Conservation (phyloP, 139 green algal genomes). For the Astrephomene gubernaculifera region DNA sequence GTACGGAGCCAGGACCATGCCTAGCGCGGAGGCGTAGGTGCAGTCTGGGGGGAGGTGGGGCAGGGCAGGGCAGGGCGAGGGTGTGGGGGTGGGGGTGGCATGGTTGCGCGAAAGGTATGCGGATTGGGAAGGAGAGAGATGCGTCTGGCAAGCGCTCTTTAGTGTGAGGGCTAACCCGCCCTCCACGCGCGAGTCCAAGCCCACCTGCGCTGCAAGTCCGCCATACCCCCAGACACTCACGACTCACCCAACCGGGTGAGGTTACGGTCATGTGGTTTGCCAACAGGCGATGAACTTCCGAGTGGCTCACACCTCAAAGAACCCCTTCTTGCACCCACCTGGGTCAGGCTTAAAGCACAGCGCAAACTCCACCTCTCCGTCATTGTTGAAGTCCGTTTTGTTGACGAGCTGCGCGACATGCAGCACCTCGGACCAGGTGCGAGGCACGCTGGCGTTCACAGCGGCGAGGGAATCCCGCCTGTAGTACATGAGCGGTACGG, state of each 20-base stretch:
- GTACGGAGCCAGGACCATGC: slow-evolving; percentile 45
- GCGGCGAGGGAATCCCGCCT: slow-evolving; percentile 19
- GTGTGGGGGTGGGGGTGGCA: not conserved
- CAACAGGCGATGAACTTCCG: no score
- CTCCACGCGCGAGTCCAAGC: no score
- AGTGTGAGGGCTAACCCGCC: no score
- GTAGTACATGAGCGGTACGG: slow-evolving; percentile 44
- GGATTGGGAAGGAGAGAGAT: no score
- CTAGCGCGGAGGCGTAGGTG: slow-evolving; percentile 26
- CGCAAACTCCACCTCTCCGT: not conserved
- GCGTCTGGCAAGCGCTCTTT: no score
- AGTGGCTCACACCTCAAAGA: no score
- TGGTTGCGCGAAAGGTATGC: not conserved
- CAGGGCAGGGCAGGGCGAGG: not conserved
- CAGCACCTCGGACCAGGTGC: slow-evolving; percentile 49
- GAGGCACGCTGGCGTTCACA: not conserved
- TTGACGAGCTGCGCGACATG: slow-evolving; percentile 29
- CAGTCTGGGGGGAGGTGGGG: slow-evolving; percentile 9
- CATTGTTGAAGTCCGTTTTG: slow-evolving; percentile 28
- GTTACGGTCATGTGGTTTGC: no score
- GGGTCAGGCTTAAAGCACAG: slow-evolving; percentile 43
- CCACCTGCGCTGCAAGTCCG: no score
- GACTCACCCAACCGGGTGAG: no score
- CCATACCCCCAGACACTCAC: no score
- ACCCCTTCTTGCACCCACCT: no score